Percentiles rank a stretch among this genome's conserved stretches.
These are phyloP conservation scores for Aspergillus sp. DNA, from an alignment of 2,329 filamentous ascomycete genomes.

Conservation along the genomic window DNA sequence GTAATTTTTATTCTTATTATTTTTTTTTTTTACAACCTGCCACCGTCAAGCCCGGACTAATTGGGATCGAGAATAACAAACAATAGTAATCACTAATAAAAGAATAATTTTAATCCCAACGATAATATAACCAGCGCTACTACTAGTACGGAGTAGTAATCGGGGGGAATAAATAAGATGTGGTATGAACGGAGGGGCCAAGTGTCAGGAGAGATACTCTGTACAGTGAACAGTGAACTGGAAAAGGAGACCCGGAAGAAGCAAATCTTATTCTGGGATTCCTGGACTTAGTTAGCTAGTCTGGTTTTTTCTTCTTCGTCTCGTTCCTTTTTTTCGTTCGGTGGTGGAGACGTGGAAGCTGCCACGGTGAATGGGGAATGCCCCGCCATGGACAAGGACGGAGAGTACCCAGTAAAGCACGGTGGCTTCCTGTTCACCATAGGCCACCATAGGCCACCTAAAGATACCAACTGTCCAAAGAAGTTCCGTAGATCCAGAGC, in stretches of 20 bases:
- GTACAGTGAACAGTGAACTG: too few relatives aligned
- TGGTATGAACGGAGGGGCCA: neutral
- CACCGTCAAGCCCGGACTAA: neutral
- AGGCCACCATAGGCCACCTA: too few relatives aligned
- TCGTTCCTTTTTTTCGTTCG: neutral
- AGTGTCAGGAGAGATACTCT: neutral
- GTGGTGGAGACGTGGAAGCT: neutral
- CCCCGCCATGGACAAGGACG: neutral
- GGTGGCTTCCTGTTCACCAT: too few relatives aligned
- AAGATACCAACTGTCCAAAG: too few relatives aligned
- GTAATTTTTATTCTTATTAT: conserved; percentile 1
- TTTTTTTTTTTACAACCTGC: neutral
- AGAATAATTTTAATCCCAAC: neutral
- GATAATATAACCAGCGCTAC: neutral
- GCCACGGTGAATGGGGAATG: neutral
- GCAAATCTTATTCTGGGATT: too few relatives aligned
- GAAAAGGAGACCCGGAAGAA: too few relatives aligned
- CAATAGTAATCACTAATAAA: neutral
- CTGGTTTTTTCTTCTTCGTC: neutral
- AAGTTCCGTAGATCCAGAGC: neutral
- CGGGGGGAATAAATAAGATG: neutral
- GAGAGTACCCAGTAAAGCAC: neutral
- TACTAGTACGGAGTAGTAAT: neutral
- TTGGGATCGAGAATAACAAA: neutral
- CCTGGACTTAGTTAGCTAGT: neutral